Conservation (phyloP, 305 asterid genomes). For the Solanum hybrid region DNA sequence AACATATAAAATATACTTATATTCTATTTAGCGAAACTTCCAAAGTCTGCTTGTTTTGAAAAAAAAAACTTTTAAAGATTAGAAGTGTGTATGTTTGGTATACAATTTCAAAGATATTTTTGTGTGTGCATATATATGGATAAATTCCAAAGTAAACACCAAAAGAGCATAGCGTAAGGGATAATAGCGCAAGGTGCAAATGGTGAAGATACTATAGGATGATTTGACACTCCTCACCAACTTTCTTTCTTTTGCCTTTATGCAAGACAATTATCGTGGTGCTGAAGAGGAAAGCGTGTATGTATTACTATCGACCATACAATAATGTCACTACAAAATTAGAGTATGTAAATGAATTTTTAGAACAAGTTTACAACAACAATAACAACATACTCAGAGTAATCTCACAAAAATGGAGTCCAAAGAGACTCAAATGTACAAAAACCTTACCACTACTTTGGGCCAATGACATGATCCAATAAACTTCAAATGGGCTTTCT, state of each 20-base stretch:
- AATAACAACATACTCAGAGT: background rate
- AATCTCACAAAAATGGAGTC: background rate
- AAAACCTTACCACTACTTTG: background rate
- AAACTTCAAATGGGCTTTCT: background rate
- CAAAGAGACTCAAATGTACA: background rate
- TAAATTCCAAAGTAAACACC: background rate
- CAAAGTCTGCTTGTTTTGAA: background rate
- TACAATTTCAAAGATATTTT: background rate
- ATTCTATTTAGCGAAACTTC: background rate
- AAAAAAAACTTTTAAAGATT: background rate
- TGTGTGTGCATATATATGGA: background rate
- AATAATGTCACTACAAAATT: background rate
- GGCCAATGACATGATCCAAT: background rate
- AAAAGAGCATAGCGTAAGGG: background rate
- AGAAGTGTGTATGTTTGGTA: background rate
- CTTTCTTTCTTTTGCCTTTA: background rate
- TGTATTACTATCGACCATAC: background rate
- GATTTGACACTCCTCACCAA: background rate
- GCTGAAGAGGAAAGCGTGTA: background rate
- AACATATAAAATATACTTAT: background rate
- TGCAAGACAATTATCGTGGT: background rate
- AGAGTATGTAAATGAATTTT: background rate
- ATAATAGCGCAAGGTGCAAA: background rate
- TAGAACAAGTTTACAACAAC: background rate
- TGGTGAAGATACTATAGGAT: background rate